Conservation (phyloP, 148 eudicot genomes). For the Camellia lanceoleosa region DNA sequence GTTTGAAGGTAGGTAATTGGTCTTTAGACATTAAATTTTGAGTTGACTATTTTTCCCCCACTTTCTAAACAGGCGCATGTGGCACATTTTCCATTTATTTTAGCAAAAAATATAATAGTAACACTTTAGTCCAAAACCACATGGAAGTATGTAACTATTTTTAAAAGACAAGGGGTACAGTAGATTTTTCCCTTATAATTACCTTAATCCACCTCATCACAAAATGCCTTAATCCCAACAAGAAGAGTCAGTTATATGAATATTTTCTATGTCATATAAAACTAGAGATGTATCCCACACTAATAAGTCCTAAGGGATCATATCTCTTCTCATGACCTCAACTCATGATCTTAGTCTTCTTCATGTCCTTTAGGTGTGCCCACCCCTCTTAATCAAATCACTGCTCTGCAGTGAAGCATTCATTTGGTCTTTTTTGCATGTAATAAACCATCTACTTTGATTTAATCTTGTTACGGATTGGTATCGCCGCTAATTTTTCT, state of each 20-base stretch:
- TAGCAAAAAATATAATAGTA: too few relatives aligned
- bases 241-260: neutral
- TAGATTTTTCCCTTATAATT: too few relatives aligned
- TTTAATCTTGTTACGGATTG: neutral
- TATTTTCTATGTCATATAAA: neutral
- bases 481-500: neutral
- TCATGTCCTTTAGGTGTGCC: neutral
- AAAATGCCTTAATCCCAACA: neutral
- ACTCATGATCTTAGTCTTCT: neutral
- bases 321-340: neutral
- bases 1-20: too few relatives aligned
- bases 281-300: too few relatives aligned
- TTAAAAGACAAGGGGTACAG: too few relatives aligned
- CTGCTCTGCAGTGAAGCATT: neutral
- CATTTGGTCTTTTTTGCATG: neutral
- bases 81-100: too few relatives aligned
- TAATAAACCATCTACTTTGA: neutral
- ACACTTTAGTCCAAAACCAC: too few relatives aligned
- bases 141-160: too few relatives aligned
- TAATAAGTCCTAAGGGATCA: neutral
- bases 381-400: neutral
- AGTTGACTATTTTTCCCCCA: too few relatives aligned
- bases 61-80: too few relatives aligned
- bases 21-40: too few relatives aligned
- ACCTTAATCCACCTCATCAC: too few relatives aligned